Conservation (phyloP, 176 grass and related monocot species). For the Panicum miliaceum region DNA sequence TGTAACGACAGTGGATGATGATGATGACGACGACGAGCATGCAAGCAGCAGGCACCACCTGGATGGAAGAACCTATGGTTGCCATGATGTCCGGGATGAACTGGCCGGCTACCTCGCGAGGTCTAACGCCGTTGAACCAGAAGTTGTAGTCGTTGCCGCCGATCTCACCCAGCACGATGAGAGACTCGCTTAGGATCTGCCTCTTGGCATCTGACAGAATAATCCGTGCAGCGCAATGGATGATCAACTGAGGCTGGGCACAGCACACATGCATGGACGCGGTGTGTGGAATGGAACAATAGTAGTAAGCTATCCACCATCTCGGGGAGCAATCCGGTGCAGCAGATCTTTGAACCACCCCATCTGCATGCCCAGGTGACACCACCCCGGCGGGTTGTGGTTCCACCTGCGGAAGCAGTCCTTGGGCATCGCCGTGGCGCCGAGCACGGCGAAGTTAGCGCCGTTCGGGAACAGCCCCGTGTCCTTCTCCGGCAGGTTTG, state of each 20-base stretch:
- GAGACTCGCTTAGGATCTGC: conserved; percentile 42
- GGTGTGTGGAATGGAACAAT: background rate
- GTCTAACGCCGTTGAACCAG: conserved; percentile 7
- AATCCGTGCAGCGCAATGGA: no score
- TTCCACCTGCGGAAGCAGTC: conserved; percentile 34
- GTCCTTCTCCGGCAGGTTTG: conserved; percentile 41
- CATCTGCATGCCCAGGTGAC: conserved; percentile 45
- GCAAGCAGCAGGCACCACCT: conserved; percentile 22
- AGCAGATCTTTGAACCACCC: conserved; percentile 56
- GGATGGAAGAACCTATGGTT: conserved; percentile 32
- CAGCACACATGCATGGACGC: background rate
- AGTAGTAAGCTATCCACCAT: background rate
- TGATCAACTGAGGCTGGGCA: no score
- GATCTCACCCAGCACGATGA: conserved; percentile 61
- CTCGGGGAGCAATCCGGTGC: conserved; percentile 39
- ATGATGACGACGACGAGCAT: no score
- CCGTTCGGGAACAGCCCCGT: conserved; percentile 47
- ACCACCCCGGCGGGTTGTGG: background rate
- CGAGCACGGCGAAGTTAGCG: conserved; percentile 65
- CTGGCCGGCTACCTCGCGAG: conserved; percentile 38
- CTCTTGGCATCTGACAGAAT: conserved; percentile 22
- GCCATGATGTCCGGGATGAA: conserved; percentile 57
- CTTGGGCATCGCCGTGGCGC: conserved; percentile 41
- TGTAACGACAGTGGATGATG: no score
- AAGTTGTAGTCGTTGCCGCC: conserved; percentile 77